These are phyloP conservation scores for Cyberlindnera mycetangii DNA, from an alignment of 805 yeast genomes.

Conservation along the genomic window DNA sequence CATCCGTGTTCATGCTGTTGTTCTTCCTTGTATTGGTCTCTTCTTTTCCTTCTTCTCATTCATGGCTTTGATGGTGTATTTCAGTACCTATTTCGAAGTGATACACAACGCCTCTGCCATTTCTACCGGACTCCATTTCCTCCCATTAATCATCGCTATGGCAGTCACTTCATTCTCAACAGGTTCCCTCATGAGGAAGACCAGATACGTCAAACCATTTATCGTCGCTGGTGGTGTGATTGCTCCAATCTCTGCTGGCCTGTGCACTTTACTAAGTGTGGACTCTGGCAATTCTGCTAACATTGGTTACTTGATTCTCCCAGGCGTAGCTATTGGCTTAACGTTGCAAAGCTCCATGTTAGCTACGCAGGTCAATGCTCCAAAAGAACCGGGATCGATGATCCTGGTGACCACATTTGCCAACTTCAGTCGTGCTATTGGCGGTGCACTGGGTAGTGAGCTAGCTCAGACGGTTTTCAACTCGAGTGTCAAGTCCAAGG, in stretches of 20 bases:
- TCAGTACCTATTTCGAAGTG: conserved; percentile 18
- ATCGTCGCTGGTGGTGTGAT: conserved; percentile 34
- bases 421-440: conserved; percentile 40
- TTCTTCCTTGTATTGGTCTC: neutral
- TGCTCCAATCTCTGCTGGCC: conserved; percentile 43
- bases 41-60: conserved; percentile 6
- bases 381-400: conserved; percentile 45
- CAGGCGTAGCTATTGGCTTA: conserved; percentile 48
- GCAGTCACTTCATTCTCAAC: conserved; percentile 28
- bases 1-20: conserved; percentile 1
- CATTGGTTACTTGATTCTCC: conserved; percentile 44
- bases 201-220: conserved; percentile 41
- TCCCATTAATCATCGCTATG: conserved; percentile 42
- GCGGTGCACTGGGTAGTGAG: conserved; percentile 39
- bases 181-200: conserved; percentile 37
- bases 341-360: conserved; percentile 44
- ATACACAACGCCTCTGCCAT: conserved; percentile 37
- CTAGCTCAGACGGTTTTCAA: conserved; percentile 36
- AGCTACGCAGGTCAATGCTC: conserved; percentile 46
- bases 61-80: conserved; percentile 5
- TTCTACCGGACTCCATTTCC: conserved; percentile 41
- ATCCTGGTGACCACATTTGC: conserved; percentile 43
- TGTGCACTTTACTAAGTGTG: conserved; percentile 38
- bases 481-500: conserved; percentile 22
- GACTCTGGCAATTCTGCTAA: conserved; percentile 35